Base-by-base conservation (phyloP, 2,329 filamentous ascomycete species). In the Botryotinia globosa region DNA sequence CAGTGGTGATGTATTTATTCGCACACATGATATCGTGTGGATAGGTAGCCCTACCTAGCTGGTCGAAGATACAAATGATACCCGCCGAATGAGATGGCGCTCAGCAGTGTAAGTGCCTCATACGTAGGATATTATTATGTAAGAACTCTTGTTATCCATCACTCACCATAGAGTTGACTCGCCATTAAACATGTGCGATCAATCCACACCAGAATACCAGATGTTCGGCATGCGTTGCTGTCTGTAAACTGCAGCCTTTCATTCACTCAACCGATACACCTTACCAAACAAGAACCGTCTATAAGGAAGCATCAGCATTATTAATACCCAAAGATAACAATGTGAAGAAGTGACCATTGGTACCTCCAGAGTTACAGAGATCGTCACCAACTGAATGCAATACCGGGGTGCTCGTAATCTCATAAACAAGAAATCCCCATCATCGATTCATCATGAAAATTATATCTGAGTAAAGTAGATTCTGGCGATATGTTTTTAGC, bases 111-210 rank as follows among this genome's bases (percentile, higher is more conserved):
- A 61, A 63, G 34, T 65, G 22, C n/a, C 51, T 29, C 14, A 29
- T 54, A 29, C 1, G n/a, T n/a, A 8, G 14, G 29, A 8, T 9
- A 18, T 8, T n/a, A 18, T 18, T 18, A 8, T 29, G 3, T 18
- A 2, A 54, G 14, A n/a, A 54, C 5, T 54, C 51, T 29, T 54
- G 14, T 9, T 29, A 29, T 29, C 18, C n/a, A 29, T 29, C n/a
- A 7, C 12, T 16, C 7, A 29, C 14, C 14, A n/a, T 9, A 18
- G 8, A 3, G 25, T 7, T 18, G 1, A 6, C 51, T 29, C 16
- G 2, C 3, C 14, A 54, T 29, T 29, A 14, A 54, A 16, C 0
- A 4, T 8, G n/a, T 4, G n/a, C 3, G n/a, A n/a, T 29, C 3
- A 7, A 25, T 29, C 51, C 51, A 54, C 14, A 54, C 14, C 51